Evolutionary conservation across 805 yeast species (phyloP).

Genomic region (Zygosaccharomyces kombuchaensis): DNA sequence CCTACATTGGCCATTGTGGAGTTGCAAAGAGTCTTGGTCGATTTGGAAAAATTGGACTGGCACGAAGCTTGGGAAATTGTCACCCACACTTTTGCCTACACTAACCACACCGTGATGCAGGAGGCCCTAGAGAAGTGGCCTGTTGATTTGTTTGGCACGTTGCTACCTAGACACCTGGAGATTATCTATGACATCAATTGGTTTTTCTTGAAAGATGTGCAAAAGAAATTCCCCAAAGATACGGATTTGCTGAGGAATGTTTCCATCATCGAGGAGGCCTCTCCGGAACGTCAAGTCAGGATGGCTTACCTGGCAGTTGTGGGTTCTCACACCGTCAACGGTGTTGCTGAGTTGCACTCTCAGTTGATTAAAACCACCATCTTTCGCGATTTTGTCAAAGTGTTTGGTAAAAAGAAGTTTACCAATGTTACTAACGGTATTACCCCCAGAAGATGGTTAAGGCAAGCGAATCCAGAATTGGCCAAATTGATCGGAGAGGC

Average conservation of each 20-base stretch:
- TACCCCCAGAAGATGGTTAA: slow-evolving; percentile 95
- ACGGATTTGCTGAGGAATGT: slow-evolving; percentile 58
- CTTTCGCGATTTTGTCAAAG: slow-evolving; percentile 81
- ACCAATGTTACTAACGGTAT: slow-evolving; percentile 92
- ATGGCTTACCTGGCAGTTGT: slow-evolving; percentile 90
- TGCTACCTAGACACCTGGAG: slow-evolving; percentile 88
- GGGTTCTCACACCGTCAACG: slow-evolving; percentile 91
- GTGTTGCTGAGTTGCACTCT: slow-evolving; percentile 93
- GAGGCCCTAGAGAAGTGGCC: slow-evolving; percentile 98
- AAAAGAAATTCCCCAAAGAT: slow-evolving; percentile 70
- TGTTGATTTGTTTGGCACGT: slow-evolving; percentile 66
- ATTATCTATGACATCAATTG: slow-evolving; percentile 82
- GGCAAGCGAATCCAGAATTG: slow-evolving; percentile 84
- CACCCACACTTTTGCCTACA: slow-evolving; percentile 77
- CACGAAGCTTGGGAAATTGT: slow-evolving; percentile 83
- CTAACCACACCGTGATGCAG: slow-evolving; percentile 91
- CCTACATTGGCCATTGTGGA: slow-evolving; percentile 91
- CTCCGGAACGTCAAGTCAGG: slow-evolving; percentile 73
- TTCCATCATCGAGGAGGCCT: slow-evolving; percentile 75
- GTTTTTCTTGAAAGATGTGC: slow-evolving; percentile 72
- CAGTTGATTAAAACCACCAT: slow-evolving; percentile 85
- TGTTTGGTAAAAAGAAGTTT: slow-evolving; percentile 78
- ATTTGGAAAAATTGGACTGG: slow-evolving; percentile 78
- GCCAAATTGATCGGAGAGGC: slow-evolving; percentile 68
- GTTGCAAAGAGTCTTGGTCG: slow-evolving; percentile 79